Evolutionary conservation across 2,329 filamentous ascomycete genomes (phyloP).

Genomic region (Delphinella strobiligena): DNA sequence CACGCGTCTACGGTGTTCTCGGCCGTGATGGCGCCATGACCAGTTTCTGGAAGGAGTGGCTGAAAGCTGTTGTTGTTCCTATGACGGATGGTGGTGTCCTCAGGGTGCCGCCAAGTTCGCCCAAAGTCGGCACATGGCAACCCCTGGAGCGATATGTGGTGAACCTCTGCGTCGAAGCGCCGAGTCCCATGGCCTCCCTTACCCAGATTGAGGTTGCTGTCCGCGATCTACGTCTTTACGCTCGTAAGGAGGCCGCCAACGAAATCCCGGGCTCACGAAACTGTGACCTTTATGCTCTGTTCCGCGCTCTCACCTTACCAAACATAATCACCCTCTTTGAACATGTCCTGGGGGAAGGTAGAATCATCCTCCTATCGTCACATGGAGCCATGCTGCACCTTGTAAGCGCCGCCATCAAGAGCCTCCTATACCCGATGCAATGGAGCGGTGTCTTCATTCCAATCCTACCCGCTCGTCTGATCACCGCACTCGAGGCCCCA

Average conservation of each 20-base stretch:
- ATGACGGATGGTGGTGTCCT: constrained; percentile 84
- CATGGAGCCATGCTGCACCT: constrained; percentile 95
- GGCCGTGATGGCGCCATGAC: constrained; percentile 74
- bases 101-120: constrained; percentile 76
- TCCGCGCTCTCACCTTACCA: constrained; percentile 76
- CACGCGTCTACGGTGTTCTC: constrained; percentile 82
- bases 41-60: constrained; percentile 97
- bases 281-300: constrained; percentile 85
- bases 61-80: constrained; percentile 82
- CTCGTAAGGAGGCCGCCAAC: constrained; percentile 82
- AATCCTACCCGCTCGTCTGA: constrained; percentile 70
- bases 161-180: constrained; percentile 90
- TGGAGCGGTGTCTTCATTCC: constrained; percentile 95
- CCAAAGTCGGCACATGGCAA: constrained; percentile 87
- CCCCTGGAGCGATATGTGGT: constrained; percentile 93
- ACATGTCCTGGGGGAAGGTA: constrained; percentile 82
- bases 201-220: constrained; percentile 90
- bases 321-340: constrained; percentile 91
- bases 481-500: constrained; percentile 85
- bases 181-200: constrained; percentile 82
- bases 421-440: constrained; percentile 76
- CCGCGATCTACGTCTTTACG: constrained; percentile 80
- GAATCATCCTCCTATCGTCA: constrained; percentile 91
- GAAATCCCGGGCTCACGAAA: constrained; percentile 86
- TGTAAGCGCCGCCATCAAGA: constrained; percentile 75